phyloP scores from a whole-genome alignment of 2,329 filamentous ascomycete species.

The Clonostachys byssicola region DNA sequence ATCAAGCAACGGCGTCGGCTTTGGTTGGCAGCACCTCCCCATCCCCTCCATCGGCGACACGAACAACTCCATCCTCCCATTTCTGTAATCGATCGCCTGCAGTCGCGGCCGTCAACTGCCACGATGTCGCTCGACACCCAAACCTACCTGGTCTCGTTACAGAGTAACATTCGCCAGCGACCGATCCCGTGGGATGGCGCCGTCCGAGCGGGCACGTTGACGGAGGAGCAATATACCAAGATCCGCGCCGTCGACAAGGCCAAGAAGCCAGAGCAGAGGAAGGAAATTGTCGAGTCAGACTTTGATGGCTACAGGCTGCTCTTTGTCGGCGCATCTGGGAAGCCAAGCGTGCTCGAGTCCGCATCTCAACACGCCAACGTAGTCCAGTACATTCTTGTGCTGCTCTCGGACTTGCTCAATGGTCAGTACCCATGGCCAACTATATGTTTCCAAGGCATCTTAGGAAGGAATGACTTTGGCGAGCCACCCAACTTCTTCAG shows the following conservation, averaged over 20 bases:
- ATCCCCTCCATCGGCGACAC: neutral
- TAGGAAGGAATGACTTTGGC: neutral
- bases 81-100: slow-evolving; percentile 1
- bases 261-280: slow-evolving; percentile 78
- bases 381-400: slow-evolving; percentile 88
- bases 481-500: neutral
- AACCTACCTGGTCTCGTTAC: slow-evolving; percentile 77
- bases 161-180: slow-evolving; percentile 94
- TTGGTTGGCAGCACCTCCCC: neutral
- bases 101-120: slow-evolving; percentile 3
- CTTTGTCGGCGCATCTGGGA: slow-evolving; percentile 72
- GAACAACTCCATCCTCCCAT: neutral
- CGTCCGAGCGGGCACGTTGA: slow-evolving; percentile 88
- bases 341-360: slow-evolving; percentile 71
- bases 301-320: slow-evolving; percentile 75
- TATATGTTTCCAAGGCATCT: neutral
- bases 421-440: slow-evolving; percentile 44
- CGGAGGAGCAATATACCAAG: slow-evolving; percentile 88
- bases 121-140: slow-evolving; percentile 88
- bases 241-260: slow-evolving; percentile 97
- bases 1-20: too few species aligned
- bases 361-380: slow-evolving; percentile 85
- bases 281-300: slow-evolving; percentile 76
- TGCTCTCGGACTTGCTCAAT: slow-evolving; percentile 83
- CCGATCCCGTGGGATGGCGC: slow-evolving; percentile 98